Base-by-base conservation (phyloP, 140 eudicot species). In the Ambrosia hybrid region DNA sequence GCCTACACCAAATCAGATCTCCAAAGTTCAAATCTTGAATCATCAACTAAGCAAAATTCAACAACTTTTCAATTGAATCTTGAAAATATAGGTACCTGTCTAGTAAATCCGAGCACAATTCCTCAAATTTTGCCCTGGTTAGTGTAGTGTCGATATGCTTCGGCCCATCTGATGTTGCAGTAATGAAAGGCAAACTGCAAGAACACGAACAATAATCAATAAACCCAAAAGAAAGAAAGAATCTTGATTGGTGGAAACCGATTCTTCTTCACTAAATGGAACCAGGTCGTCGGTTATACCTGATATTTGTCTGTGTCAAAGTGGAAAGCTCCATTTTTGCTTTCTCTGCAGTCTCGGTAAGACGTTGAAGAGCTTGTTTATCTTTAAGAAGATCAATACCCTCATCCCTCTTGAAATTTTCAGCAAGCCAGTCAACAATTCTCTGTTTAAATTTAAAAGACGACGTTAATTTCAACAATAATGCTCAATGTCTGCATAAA, bases 281-380 rank as follows among this genome's bases (percentile, higher is more conserved):
- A 38, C 17, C 12, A 1, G 9, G 9, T 41, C 46, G 3, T 8
- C 14, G 38, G 12, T 8, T 56, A n/a, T 77, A 85, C 95, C 95
- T 87, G n/a, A 88, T 83, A 58, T 81, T 83, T 33, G 95, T 80
- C 77, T 88, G 95, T 49, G 88, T 83, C 76, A 85, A 85, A 72
- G 95, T 76, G 13, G 95, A 88, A 6, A 88, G 76, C 79, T 88
- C 95, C 91, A 88, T 88, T 64, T 88, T 88, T 1, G 95, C 95
- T 76, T 88, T 88, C 79, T 88, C 91, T 7, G 91, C 95, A 0
- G 91, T 73, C 73, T 88, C 95, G 0, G 87, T 88, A 9, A 88
- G 86, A 16, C 87, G 83, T 75, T 88, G 95, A 68, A 88, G 91
- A 14, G 88, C 91, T 80, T 85, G 95, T 75, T 85, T 85, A 75